Evolutionary conservation across 1,284 basidiomycete genomes (phyloP).

Genomic region (Erythrobasidium hasegawianum): DNA sequence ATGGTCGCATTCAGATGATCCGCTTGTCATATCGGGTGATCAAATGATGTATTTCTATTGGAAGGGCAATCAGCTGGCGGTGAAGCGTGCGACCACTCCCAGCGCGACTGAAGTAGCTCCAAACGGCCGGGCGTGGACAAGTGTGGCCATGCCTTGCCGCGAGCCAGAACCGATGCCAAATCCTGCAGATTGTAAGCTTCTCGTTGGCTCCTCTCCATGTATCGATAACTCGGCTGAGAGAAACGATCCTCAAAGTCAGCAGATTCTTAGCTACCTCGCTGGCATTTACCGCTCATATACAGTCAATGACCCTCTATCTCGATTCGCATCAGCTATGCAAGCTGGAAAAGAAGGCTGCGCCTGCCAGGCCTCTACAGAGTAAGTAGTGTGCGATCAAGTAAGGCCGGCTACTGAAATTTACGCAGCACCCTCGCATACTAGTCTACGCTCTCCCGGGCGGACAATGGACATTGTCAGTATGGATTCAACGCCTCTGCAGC

Average conservation of each 20-base stretch:
- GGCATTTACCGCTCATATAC: slow-evolving; percentile 84
- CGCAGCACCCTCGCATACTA: slow-evolving; percentile 57
- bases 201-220: background rate
- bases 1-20: slow-evolving; percentile 61
- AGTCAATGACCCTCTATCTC: slow-evolving; percentile 70
- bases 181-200: slow-evolving; percentile 47
- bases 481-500: slow-evolving; percentile 68
- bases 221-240: background rate
- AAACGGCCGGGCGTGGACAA: slow-evolving; percentile 64
- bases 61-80: slow-evolving; percentile 67
- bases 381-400: background rate
- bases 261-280: slow-evolving; percentile 88
- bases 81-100: slow-evolving; percentile 37
- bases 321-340: slow-evolving; percentile 72
- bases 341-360: slow-evolving; percentile 65
- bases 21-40: slow-evolving; percentile 82
- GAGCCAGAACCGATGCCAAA: slow-evolving; percentile 77
- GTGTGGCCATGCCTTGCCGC: slow-evolving; percentile 84
- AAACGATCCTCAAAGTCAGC: slow-evolving; percentile 50
- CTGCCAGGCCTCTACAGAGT: slow-evolving; percentile 55
- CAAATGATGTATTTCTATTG: slow-evolving; percentile 72
- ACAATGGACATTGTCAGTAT: slow-evolving; percentile 68
- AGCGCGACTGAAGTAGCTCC: slow-evolving; percentile 18
- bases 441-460: slow-evolving; percentile 51
- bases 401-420: background rate